Percentiles rank a stretch among this genome's conserved stretches.
phyloP scores from a whole-genome alignment of 2,329 filamentous ascomycete genomes.

The Phialophora chinensis region DNA sequence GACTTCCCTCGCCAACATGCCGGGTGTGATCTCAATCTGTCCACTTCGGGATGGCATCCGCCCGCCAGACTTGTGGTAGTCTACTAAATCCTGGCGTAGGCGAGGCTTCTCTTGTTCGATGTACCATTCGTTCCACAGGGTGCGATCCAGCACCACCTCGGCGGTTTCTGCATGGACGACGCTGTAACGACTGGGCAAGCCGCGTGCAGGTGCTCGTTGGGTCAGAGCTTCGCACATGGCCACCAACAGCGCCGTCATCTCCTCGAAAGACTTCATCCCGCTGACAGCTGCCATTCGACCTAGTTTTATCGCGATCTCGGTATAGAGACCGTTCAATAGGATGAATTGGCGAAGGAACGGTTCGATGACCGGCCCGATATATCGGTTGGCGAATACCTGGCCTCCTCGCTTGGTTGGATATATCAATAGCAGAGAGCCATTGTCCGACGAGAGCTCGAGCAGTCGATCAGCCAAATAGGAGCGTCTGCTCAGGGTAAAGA shows the following conservation, averaged over 20 bases:
- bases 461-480: constrained; percentile 67
- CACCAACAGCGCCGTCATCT: constrained; percentile 52
- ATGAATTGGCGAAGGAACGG: constrained; percentile 65
- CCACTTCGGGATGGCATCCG: constrained; percentile 45
- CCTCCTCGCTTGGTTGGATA: constrained; percentile 66
- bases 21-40: constrained; percentile 56
- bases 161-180: constrained; percentile 60
- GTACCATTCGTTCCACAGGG: constrained; percentile 68
- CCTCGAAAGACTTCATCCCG: constrained; percentile 61
- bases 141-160: constrained; percentile 57
- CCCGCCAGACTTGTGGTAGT: constrained; percentile 41
- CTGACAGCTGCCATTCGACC: constrained; percentile 61
- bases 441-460: constrained; percentile 62
- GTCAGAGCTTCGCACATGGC: constrained; percentile 49
- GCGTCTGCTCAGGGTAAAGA: constrained; percentile 61
- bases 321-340: constrained; percentile 64
- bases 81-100: constrained; percentile 52
- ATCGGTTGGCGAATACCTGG: constrained; percentile 63
- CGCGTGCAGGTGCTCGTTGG: constrained; percentile 41
- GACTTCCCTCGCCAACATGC: constrained; percentile 64
- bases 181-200: constrained; percentile 47
- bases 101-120: constrained; percentile 67
- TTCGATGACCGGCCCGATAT: constrained; percentile 66
- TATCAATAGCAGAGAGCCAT: constrained; percentile 65
- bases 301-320: constrained; percentile 61